Evolutionary conservation across 441 rosid genomes (phyloP).

Genomic region (Populus hybrid): DNA sequence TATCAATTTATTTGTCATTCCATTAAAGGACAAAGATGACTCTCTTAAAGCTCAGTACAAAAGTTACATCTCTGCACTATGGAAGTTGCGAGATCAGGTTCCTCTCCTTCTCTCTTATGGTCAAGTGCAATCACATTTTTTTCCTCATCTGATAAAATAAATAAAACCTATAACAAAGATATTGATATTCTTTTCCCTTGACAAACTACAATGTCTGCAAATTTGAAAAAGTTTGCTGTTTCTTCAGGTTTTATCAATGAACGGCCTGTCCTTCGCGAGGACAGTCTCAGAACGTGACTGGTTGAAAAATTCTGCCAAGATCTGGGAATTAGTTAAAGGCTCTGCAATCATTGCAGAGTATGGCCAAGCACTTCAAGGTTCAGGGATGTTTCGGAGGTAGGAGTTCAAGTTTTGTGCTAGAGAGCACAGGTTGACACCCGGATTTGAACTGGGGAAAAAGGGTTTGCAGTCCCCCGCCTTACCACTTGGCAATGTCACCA

Average conservation of each 20-base stretch:
- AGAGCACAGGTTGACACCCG: neutral
- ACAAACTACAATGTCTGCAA: neutral
- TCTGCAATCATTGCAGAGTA: slow-evolving; percentile 64
- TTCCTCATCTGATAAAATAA: neutral
- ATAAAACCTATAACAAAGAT: too few species aligned
- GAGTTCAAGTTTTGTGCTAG: neutral
- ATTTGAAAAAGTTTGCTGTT: neutral
- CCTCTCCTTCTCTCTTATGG: slow-evolving; percentile 11
- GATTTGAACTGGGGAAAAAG: neutral
- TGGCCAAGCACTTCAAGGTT: slow-evolving; percentile 48
- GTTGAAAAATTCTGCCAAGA: slow-evolving; percentile 74
- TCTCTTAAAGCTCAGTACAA: slow-evolving; percentile 41
- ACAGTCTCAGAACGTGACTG: slow-evolving; percentile 76
- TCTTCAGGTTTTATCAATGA: slow-evolving; percentile 61
- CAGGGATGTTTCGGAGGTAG: slow-evolving; percentile 67
- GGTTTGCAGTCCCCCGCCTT: neutral
- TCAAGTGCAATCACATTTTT: neutral
- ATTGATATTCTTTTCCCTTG: neutral
- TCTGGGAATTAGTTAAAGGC: slow-evolving; percentile 76
- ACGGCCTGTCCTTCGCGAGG: slow-evolving; percentile 48
- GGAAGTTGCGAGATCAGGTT: slow-evolving; percentile 72
- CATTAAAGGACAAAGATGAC: slow-evolving; percentile 49
- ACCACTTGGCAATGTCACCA: neutral
- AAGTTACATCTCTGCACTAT: slow-evolving; percentile 48
- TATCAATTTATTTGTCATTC: slow-evolving; percentile 45